Conservation (phyloP, 2,329 filamentous ascomycete species). For the Scedosporium minutisporum region DNA sequence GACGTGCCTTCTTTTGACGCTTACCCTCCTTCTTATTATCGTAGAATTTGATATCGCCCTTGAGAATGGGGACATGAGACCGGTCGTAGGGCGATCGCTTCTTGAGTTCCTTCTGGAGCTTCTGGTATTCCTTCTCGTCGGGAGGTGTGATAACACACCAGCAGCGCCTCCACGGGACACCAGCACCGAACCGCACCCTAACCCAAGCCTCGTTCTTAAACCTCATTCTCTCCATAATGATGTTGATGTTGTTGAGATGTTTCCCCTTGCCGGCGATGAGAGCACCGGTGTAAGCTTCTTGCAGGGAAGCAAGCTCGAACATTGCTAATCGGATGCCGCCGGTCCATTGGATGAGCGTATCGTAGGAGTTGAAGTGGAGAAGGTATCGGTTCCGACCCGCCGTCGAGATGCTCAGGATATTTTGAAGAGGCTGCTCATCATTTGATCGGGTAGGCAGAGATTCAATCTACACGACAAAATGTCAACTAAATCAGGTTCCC, state of each 20-base stretch:
- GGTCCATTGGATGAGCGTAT: constrained; percentile 92
- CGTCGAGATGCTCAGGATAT: constrained; percentile 91
- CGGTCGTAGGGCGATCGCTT: constrained; percentile 76
- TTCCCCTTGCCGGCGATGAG: constrained; percentile 93
- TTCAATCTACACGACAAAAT: constrained; percentile 54
- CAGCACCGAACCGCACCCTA: constrained; percentile 86
- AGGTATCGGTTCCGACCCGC: constrained; percentile 93
- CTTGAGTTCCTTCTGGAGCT: constrained; percentile 73
- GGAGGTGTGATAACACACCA: constrained; percentile 94
- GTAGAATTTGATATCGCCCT: constrained; percentile 91
- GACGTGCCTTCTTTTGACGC: constrained; percentile 81
- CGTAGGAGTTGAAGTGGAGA: constrained; percentile 89
- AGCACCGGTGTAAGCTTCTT: constrained; percentile 94
- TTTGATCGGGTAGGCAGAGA: constrained; percentile 74
- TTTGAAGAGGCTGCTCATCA: constrained; percentile 74
- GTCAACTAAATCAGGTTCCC: too few relatives aligned
- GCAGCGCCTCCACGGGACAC: constrained; percentile 90
- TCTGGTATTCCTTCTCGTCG: constrained; percentile 84
- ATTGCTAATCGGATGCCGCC: constrained; percentile 87
- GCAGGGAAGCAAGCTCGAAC: constrained; percentile 85
- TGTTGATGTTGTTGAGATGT: constrained; percentile 75
- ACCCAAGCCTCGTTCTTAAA: constrained; percentile 86
- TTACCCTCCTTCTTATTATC: constrained; percentile 65
- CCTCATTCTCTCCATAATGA: constrained; percentile 73
- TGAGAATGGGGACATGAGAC: constrained; percentile 54